A percentile compares a stretch with the other conserved stretches of the same genome.
phyloP scores from a whole-genome alignment of 2,329 filamentous ascomycete genomes.

The Fusarium sp. region DNA sequence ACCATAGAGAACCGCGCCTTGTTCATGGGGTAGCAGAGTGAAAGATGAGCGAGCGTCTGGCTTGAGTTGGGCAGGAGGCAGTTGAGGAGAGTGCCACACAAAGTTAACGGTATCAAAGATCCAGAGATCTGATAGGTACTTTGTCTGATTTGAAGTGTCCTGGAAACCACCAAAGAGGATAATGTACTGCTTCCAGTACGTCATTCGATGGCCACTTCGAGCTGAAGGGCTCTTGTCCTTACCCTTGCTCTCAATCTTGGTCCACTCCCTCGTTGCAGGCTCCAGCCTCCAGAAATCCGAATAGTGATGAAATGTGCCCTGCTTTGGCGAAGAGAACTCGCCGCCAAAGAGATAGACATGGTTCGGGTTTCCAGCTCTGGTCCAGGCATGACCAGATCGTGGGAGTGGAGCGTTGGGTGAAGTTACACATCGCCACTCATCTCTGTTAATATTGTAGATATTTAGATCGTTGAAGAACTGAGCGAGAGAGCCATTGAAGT shows the following conservation, averaged over 20 bases:
- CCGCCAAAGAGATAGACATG: slow-evolving; percentile 94
- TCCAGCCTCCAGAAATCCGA: slow-evolving; percentile 98
- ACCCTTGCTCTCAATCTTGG: slow-evolving; percentile 81
- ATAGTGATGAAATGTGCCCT: slow-evolving; percentile 99
- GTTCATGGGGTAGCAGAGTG: slow-evolving; percentile 88
- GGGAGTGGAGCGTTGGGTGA: slow-evolving; percentile 92
- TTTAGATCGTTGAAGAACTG: slow-evolving; percentile 74
- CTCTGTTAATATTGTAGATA: slow-evolving; percentile 79
- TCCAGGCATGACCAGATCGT: slow-evolving; percentile 94
- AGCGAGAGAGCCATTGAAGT: slow-evolving; percentile 90
- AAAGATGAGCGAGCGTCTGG: slow-evolving; percentile 93
- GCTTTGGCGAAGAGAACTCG: slow-evolving; percentile 95
- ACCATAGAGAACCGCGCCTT: slow-evolving; percentile 88
- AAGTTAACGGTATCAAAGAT: slow-evolving; percentile 92
- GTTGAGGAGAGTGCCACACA: slow-evolving; percentile 79
- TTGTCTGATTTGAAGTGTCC: slow-evolving; percentile 93
- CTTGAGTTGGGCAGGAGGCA: slow-evolving; percentile 83
- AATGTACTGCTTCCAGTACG: slow-evolving; percentile 96
- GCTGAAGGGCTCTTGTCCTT: slow-evolving; percentile 83
- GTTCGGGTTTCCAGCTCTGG: slow-evolving; percentile 83
- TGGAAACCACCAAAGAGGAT: slow-evolving; percentile 97
- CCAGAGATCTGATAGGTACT: slow-evolving; percentile 94
- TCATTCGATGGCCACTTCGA: slow-evolving; percentile 93
- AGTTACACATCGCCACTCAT: slow-evolving; percentile 91
- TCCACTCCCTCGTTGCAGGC: slow-evolving; percentile 87